Conservation (phyloP, 768 basidiomycete species). For the Russula dissimulans region DNA sequence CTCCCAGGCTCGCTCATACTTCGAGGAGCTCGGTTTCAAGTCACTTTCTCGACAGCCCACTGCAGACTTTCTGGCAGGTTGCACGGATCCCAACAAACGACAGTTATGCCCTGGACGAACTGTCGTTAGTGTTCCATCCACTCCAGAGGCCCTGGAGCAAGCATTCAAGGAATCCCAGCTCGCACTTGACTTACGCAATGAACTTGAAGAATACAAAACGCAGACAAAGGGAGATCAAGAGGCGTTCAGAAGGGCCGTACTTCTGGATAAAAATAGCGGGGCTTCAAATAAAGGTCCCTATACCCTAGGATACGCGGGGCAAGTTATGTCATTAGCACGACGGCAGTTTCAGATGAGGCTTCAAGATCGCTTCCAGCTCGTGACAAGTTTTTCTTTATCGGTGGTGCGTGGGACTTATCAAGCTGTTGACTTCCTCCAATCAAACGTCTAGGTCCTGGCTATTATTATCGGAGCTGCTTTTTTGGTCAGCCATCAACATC, state of each 20-base stretch:
- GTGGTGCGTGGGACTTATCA: slow-evolving; percentile 35
- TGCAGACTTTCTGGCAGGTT: slow-evolving; percentile 76
- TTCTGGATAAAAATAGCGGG: slow-evolving; percentile 67
- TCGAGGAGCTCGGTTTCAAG: slow-evolving; percentile 64
- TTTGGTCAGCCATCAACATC: slow-evolving; percentile 65
- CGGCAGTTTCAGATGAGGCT: slow-evolving; percentile 66
- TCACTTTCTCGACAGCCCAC: slow-evolving; percentile 75
- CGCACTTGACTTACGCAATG: slow-evolving; percentile 34
- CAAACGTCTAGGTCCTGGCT: slow-evolving; percentile 39
- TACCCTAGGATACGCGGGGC: slow-evolving; percentile 67
- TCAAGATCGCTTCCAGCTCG: slow-evolving; percentile 72
- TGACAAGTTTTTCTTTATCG: slow-evolving; percentile 57
- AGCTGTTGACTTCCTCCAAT: background rate
- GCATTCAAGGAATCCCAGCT: slow-evolving; percentile 47
- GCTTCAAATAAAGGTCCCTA: slow-evolving; percentile 76
- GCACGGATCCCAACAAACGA: slow-evolving; percentile 77
- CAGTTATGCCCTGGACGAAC: slow-evolving; percentile 56
- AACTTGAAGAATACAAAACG: slow-evolving; percentile 45
- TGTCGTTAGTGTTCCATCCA: slow-evolving; percentile 47
- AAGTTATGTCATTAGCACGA: slow-evolving; percentile 59
- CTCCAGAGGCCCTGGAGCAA: slow-evolving; percentile 56
- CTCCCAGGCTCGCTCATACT: slow-evolving; percentile 66
- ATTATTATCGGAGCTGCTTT: slow-evolving; percentile 67
- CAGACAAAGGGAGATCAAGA: slow-evolving; percentile 56
- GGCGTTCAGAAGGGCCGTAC: slow-evolving; percentile 64